A percentile compares a stretch with the other conserved stretches of the same genome.
These are phyloP conservation scores for Yamadazyma atmosphaerica DNA, from an alignment of 1,139 yeast species.

Conservation along the genomic window DNA sequence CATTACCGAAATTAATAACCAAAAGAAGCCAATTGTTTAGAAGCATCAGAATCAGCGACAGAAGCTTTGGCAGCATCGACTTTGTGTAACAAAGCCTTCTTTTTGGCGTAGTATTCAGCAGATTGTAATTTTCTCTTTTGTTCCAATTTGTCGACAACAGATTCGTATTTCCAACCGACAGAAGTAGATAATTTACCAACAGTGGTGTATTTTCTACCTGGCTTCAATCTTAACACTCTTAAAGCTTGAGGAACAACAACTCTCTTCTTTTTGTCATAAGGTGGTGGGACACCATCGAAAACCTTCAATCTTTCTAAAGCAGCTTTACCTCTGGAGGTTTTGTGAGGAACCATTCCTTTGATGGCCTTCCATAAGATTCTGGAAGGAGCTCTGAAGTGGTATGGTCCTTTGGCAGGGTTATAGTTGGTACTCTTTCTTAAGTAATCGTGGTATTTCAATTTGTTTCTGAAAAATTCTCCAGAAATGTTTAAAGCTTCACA, in stretches of 20 bases:
- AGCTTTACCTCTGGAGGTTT: constrained; percentile 99
- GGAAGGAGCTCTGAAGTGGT: constrained; percentile 99
- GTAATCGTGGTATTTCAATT: constrained; percentile 99
- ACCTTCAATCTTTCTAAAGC: constrained; percentile 99
- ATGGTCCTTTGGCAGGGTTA: constrained; percentile 99
- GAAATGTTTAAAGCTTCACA: constrained; percentile 98
- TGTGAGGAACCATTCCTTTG: constrained; percentile 99
- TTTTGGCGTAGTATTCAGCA: constrained; percentile 98
- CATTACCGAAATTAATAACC: constrained; percentile 58
- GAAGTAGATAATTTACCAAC: constrained; percentile 94
- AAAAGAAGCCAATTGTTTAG: constrained; percentile 73
- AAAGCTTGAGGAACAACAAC: constrained; percentile 99
- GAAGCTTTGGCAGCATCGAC: constrained; percentile 80
- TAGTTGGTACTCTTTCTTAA: constrained; percentile 98
- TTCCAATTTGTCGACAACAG: constrained; percentile 95
- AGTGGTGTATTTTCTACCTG: constrained; percentile 99
- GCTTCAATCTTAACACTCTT: constrained; percentile 98
- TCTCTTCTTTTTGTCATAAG: constrained; percentile 99
- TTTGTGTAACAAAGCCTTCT: constrained; percentile 95
- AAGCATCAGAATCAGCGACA: constrained; percentile 72
- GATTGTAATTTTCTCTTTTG: constrained; percentile 99
- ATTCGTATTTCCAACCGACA: constrained; percentile 99
- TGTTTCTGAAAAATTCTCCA: constrained; percentile 99
- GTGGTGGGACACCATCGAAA: constrained; percentile 99
- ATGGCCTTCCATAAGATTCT: constrained; percentile 99